phyloP scores from a whole-genome alignment of 192 early-diverging fungal genomes.

The Geranomyces michiganensis region DNA sequence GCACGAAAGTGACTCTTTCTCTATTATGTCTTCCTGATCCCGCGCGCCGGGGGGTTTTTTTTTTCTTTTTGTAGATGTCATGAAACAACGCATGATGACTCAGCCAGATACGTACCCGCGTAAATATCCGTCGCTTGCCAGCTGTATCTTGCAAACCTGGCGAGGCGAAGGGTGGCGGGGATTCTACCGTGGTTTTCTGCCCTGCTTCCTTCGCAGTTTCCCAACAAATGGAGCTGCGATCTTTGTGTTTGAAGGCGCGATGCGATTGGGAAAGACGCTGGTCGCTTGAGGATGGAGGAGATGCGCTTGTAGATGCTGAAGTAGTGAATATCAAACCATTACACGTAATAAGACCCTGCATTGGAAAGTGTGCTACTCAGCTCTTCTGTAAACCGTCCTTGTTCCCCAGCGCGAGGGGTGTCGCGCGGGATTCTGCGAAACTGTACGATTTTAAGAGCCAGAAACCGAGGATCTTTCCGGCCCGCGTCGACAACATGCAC shows the following conservation, averaged over 20 bases:
- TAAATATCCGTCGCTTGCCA: constrained; percentile 59
- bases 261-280: constrained; percentile 16
- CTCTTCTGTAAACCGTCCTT: too few relatives aligned
- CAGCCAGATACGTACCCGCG: constrained; percentile 71
- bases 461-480: too few relatives aligned
- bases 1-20: too few relatives aligned
- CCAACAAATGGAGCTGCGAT: constrained; percentile 96
- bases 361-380: too few relatives aligned
- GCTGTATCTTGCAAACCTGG: constrained; percentile 59
- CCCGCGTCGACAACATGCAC: too few relatives aligned
- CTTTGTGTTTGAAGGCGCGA: constrained; percentile 78
- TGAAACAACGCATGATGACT: constrained; percentile 94
- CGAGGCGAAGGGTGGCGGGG: constrained; percentile 75
- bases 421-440: too few relatives aligned
- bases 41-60: neutral
- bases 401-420: too few relatives aligned
- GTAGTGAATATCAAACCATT: too few relatives aligned
- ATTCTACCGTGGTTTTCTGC: constrained; percentile 90
- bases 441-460: too few relatives aligned
- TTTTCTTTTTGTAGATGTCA: constrained; percentile 62
- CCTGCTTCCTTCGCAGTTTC: constrained; percentile 88
- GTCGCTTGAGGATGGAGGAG: too few relatives aligned
- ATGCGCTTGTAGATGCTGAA: too few relatives aligned
- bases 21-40: neutral
- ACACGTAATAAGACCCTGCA: too few relatives aligned